These are phyloP conservation scores for Cryptococcus sp. DNA, from an alignment of 1,284 basidiomycete genomes.

Conservation along the genomic window DNA sequence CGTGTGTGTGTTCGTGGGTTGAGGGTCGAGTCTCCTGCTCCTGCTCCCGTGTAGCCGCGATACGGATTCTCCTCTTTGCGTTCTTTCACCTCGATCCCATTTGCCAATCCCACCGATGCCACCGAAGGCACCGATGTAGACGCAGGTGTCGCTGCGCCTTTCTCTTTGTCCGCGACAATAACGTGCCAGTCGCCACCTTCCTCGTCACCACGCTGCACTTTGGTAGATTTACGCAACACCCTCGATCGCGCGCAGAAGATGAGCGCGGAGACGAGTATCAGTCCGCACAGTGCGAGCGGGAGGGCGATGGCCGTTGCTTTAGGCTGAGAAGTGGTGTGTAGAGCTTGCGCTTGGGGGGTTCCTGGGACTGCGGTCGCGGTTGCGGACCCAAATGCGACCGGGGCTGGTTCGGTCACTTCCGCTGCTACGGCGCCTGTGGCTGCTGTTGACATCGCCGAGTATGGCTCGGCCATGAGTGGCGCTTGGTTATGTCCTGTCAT, in stretches of 20 bases:
- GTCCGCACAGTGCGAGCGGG: constrained; percentile 22
- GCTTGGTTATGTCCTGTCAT: constrained; percentile 1
- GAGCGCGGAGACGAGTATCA: constrained; percentile 21
- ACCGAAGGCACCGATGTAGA: too few relatives aligned
- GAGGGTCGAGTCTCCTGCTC: not conserved
- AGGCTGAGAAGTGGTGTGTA: constrained; percentile 8
- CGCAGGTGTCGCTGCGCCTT: not conserved
- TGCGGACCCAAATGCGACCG: not conserved
- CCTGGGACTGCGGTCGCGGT: not conserved
- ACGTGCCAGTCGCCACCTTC: constrained; percentile 8
- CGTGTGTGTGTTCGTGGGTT: too few relatives aligned
- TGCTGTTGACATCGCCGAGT: too few relatives aligned
- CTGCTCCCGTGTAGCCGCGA: not conserved
- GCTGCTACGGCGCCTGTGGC: too few relatives aligned
- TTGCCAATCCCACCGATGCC: too few relatives aligned
- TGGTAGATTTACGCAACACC: constrained; percentile 10
- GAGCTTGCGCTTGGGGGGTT: not conserved
- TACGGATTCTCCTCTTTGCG: constrained; percentile 5
- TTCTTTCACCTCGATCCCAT: constrained; percentile 12
- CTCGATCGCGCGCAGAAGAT: constrained; percentile 22
- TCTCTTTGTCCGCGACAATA: not conserved
- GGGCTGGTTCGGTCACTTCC: not conserved
- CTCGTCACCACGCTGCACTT: constrained; percentile 11
- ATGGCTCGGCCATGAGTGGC: not conserved
- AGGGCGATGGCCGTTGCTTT: constrained; percentile 21